Evolutionary conservation across 1,284 basidiomycete species (phyloP).

Genomic region (Trametes polyzona): DNA sequence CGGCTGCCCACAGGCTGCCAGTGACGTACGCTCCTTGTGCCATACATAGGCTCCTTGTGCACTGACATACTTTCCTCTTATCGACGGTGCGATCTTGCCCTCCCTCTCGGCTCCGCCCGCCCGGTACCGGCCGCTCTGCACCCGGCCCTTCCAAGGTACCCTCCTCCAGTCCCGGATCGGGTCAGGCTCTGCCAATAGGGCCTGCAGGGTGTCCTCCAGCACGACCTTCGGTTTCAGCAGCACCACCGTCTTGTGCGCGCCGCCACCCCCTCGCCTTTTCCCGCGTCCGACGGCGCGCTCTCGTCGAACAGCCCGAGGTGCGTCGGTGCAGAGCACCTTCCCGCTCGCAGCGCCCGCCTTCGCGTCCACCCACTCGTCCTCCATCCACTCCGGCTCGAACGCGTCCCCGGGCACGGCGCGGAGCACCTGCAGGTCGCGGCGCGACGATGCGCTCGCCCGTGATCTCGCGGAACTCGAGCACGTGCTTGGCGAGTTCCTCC

Average conservation of each 20-base stretch:
- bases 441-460: constrained; percentile 51
- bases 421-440: constrained; percentile 47
- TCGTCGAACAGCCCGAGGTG: constrained; percentile 4
- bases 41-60: no score
- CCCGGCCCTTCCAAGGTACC: background rate
- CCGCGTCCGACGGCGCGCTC: background rate
- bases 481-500: constrained; percentile 44
- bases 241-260: constrained; percentile 3
- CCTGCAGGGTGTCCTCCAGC: constrained; percentile 22
- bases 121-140: no score
- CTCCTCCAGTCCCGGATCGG: background rate
- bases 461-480: constrained; percentile 50
- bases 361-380: constrained; percentile 39
- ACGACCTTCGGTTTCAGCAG: constrained; percentile 42
- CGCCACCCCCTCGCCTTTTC: constrained; percentile 22
- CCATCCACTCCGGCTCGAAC: constrained; percentile 47
- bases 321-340: constrained; percentile 11
- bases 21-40: no score
- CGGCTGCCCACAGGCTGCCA: no score
- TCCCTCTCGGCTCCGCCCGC: no score
- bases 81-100: no score
- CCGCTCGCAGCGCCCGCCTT: background rate
- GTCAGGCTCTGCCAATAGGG: background rate
- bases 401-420: constrained; percentile 36
- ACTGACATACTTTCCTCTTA: no score